Evolutionary conservation across 2,329 filamentous ascomycete genomes (phyloP).

Genomic region (Sporothrix dimorphospora): DNA sequence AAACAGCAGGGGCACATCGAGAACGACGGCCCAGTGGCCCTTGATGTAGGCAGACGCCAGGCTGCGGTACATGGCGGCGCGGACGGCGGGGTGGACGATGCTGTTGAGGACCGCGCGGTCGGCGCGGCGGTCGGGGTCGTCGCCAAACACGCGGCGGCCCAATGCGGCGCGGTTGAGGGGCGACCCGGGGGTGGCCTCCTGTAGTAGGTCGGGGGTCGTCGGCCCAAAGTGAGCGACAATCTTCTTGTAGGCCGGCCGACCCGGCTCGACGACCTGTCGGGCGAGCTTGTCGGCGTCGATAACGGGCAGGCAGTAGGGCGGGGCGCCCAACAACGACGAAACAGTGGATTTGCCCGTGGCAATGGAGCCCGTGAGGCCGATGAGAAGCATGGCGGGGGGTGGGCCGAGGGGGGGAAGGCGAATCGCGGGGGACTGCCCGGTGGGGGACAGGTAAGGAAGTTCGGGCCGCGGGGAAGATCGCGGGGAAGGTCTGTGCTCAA

Average conservation of each 20-base stretch:
- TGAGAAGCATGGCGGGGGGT: constrained; percentile 75
- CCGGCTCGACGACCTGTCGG: constrained; percentile 91
- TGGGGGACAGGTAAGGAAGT: too few relatives aligned
- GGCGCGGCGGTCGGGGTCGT: constrained; percentile 66
- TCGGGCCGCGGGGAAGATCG: too few relatives aligned
- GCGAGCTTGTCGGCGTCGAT: constrained; percentile 94
- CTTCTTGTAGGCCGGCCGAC: constrained; percentile 77
- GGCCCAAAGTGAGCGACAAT: constrained; percentile 82
- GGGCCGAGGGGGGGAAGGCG: neutral
- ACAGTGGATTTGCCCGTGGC: constrained; percentile 98
- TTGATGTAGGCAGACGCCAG: constrained; percentile 73
- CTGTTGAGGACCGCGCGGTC: constrained; percentile 80
- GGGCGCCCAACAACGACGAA: constrained; percentile 74
- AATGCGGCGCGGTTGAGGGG: constrained; percentile 80
- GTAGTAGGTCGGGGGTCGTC: constrained; percentile 82
- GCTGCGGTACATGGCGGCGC: constrained; percentile 76
- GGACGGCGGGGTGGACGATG: constrained; percentile 91
- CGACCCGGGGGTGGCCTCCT: constrained; percentile 46
- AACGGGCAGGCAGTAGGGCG: constrained; percentile 84
- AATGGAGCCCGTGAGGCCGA: constrained; percentile 95
- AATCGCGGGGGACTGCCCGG: neutral
- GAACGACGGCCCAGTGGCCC: constrained; percentile 84
- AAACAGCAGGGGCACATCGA: constrained; percentile 91
- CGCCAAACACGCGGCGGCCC: constrained; percentile 83
- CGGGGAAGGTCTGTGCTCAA: too few relatives aligned